These are phyloP conservation scores for Penicillium sp. DNA, from an alignment of 2,329 filamentous ascomycete species.

Conservation along the genomic window DNA sequence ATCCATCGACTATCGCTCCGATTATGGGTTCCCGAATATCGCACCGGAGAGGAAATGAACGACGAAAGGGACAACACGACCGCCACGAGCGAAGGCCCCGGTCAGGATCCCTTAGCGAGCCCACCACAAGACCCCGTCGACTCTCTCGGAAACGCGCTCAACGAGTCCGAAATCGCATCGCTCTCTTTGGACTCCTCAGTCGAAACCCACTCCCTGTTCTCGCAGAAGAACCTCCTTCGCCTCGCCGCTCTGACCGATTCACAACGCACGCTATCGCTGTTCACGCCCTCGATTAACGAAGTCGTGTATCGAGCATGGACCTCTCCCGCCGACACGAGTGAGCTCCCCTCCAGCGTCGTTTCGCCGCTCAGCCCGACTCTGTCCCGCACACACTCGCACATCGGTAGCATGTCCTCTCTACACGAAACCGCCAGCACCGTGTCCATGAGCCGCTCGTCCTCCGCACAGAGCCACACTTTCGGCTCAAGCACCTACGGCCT, in stretches of 20 bases:
- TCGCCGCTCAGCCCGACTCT: conserved; percentile 53
- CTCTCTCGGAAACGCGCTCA: conserved; percentile 73
- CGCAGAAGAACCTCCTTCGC: conserved; percentile 87
- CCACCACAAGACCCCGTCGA: conserved; percentile 82
- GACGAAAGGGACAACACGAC: conserved; percentile 52
- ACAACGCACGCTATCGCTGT: conserved; percentile 85
- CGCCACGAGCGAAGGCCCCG: conserved; percentile 57
- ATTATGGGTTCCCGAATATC: conserved; percentile 86
- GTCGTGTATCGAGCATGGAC: conserved; percentile 93
- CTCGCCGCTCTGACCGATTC: conserved; percentile 82
- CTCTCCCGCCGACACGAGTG: conserved; percentile 70
- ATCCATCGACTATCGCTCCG: conserved; percentile 89
- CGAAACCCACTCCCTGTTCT: conserved; percentile 87
- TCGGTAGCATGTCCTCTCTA: conserved; percentile 66
- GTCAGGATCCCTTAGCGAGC: conserved; percentile 78
- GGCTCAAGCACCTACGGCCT: conserved; percentile 43
- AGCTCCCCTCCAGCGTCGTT: conserved; percentile 48
- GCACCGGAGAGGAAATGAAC: conserved; percentile 64
- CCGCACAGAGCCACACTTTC: conserved; percentile 36
- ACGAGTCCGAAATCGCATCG: conserved; percentile 72
- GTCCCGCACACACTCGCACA: conserved; percentile 65
- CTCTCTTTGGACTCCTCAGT: conserved; percentile 76
- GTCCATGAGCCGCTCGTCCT: conserved; percentile 58
- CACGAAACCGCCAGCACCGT: conserved; percentile 70
- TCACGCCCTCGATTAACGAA: conserved; percentile 87